These are phyloP conservation scores for Cochlearia excelsa DNA, from an alignment of 345 rosid genomes.

Conservation along the genomic window DNA sequence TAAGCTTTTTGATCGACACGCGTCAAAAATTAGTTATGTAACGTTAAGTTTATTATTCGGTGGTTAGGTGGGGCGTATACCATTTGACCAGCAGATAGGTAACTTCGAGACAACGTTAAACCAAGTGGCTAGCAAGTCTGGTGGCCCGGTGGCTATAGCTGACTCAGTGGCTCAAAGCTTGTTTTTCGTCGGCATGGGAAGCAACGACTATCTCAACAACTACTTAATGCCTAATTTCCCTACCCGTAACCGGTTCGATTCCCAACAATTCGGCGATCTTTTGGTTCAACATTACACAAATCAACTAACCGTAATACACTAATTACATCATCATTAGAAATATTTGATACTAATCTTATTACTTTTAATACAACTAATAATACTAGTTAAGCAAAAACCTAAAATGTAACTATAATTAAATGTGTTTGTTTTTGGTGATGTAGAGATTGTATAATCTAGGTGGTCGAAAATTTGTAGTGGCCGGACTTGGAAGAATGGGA, in stretches of 20 bases:
- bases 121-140: constrained; percentile 58
- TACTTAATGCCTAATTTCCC: constrained; percentile 93
- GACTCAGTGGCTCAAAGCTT: constrained; percentile 52
- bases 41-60: not conserved
- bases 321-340: too few relatives aligned
- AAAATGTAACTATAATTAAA: too few relatives aligned
- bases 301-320: constrained; percentile 59
- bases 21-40: too few relatives aligned
- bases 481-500: constrained; percentile 90
- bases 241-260: constrained; percentile 62
- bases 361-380: too few relatives aligned
- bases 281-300: constrained; percentile 62
- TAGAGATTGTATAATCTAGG: constrained; percentile 79
- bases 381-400: too few relatives aligned
- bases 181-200: constrained; percentile 93
- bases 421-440: not conserved
- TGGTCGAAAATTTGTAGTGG: constrained; percentile 71
- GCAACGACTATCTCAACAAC: constrained; percentile 94
- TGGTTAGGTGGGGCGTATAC: constrained; percentile 81
- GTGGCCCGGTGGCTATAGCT: constrained; percentile 58
- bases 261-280: constrained; percentile 69
- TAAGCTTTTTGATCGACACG: too few relatives aligned
- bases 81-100: constrained; percentile 72
- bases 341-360: too few relatives aligned
- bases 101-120: constrained; percentile 75